Base-by-base conservation (phyloP, 2,329 filamentous ascomycete genomes). In the Fusarium lyarnte region DNA sequence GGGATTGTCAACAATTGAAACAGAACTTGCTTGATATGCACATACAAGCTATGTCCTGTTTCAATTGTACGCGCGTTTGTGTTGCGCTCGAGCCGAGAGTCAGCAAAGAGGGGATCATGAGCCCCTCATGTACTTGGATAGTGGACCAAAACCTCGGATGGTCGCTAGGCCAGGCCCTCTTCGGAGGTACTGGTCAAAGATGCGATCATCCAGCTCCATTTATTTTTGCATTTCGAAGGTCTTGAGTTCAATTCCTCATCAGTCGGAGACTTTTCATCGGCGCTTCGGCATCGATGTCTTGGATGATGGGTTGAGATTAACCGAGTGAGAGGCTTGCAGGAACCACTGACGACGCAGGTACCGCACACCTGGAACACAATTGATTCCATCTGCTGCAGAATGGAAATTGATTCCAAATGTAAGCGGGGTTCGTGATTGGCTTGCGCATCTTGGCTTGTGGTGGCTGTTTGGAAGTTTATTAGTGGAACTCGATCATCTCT, bases 391-490 rank as follows among this genome's bases (percentile, higher is more conserved):
- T 25, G 31, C n/a, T 61, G 46, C 39, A 66, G 51, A 51, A 51
- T 35, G 47, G 47, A 67, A 62, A 62, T 66, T 67, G 64, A 67
- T 67, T 67, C 64, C 64, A 67, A 67, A 67, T 67, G 64, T 67
- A 67, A 67, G 64, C 63, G 41, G 63, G 46, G n/a, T 25, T 8
- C 14, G 10, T 67, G 46, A 67, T 67, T 67, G 64, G 64, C 41
- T 33, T 27, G 21, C n/a, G 25, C 7, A 31, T 29, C 19, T 35
- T 19, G 59, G 58, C 9, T 45, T 14, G 39, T 63, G 60, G 60
- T 46, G 46, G 58, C 21, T 42, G 62, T 46, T 46, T 36, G 21
- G 35, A 29, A 25, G 39, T 27, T 10, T 46, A 45, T 60, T 41
- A 42, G 41, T 54, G 63, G 49, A 57, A 66, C 41, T 36, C 14